Conservation (phyloP, 768 basidiomycete genomes). For the Suillus sp. region DNA sequence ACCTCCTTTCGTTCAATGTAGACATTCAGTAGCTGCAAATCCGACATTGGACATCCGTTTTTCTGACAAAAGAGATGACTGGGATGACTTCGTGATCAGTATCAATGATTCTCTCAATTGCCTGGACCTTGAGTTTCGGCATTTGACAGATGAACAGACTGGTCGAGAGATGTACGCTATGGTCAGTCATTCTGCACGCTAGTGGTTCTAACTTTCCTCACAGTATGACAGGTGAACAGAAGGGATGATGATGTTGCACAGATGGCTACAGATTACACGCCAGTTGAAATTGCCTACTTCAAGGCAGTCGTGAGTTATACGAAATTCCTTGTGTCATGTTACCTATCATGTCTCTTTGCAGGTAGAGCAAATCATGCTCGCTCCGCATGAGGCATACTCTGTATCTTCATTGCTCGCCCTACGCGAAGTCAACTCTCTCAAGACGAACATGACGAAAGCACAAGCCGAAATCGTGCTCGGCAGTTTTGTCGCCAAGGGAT, state of each 20-base stretch:
- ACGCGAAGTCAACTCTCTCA: slow-evolving; percentile 64
- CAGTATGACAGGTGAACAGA: slow-evolving; percentile 62
- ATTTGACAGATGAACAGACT: slow-evolving; percentile 60
- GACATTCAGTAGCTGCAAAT: slow-evolving; percentile 49
- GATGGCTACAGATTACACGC: slow-evolving; percentile 79
- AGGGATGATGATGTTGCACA: slow-evolving; percentile 83
- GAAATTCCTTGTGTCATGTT: background rate
- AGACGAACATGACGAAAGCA: slow-evolving; percentile 67
- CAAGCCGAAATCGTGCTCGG: slow-evolving; percentile 72
- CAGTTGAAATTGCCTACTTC: slow-evolving; percentile 82
- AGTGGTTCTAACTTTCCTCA: background rate
- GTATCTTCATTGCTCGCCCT: slow-evolving; percentile 77
- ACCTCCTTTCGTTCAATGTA: slow-evolving; percentile 6
- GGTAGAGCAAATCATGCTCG: slow-evolving; percentile 88
- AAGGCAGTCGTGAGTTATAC: slow-evolving; percentile 68
- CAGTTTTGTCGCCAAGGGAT: slow-evolving; percentile 84
- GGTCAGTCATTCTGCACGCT: slow-evolving; percentile 43
- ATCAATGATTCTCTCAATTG: slow-evolving; percentile 67
- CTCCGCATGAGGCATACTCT: slow-evolving; percentile 72
- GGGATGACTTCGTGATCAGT: slow-evolving; percentile 59
- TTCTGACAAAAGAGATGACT: slow-evolving; percentile 45
- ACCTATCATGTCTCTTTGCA: slow-evolving; percentile 32
- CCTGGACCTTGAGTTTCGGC: slow-evolving; percentile 73
- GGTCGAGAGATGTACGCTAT: slow-evolving; percentile 69
- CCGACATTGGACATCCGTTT: slow-evolving; percentile 49